Conservation (phyloP, 345 rosid species). For the Pugionium dolabratum region DNA sequence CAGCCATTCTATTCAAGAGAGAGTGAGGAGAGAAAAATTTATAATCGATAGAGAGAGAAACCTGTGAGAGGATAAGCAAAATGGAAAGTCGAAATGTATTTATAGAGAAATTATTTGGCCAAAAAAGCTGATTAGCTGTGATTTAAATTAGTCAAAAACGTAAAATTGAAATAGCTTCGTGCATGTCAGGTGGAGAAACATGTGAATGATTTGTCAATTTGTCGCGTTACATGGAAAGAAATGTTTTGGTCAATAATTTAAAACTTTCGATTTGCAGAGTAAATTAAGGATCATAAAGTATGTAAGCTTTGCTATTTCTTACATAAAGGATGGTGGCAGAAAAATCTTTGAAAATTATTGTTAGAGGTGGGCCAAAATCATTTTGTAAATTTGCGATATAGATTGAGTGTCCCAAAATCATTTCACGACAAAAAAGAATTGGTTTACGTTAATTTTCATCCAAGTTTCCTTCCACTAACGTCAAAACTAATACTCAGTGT, state of each 20-base stretch:
- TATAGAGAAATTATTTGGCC: slow-evolving; percentile 59
- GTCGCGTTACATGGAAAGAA: slow-evolving; percentile 5
- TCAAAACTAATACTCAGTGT: too few relatives aligned
- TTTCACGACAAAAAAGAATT: too few relatives aligned
- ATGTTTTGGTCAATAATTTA: slow-evolving; percentile 5
- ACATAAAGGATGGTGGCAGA: slow-evolving; percentile 4
- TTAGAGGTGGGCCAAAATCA: too few relatives aligned
- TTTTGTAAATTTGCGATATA: too few relatives aligned
- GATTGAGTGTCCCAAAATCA: too few relatives aligned
- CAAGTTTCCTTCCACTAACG: too few relatives aligned
- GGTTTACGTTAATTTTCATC: too few relatives aligned
- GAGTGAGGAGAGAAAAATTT: neutral
- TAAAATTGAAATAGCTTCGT: slow-evolving; percentile 21
- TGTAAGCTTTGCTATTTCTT: slow-evolving; percentile 21
- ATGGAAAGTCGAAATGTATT: slow-evolving; percentile 43
- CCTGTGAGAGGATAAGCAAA: slow-evolving; percentile 42
- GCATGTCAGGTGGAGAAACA: slow-evolving; percentile 39
- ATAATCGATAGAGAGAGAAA: slow-evolving; percentile 25
- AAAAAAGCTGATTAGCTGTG: slow-evolving; percentile 28
- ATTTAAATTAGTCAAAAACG: slow-evolving; percentile 7
- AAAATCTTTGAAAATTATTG: neutral
- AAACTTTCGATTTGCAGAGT: slow-evolving; percentile 13
- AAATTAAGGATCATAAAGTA: slow-evolving; percentile 19
- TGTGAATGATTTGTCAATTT: slow-evolving; percentile 24
- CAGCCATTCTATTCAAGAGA: slow-evolving; percentile 45